Evolutionary conservation across 2,329 filamentous ascomycete genomes (phyloP), one percentile per base, ranked within the genome.

Genomic region (Xylaria multiplex): DNA sequence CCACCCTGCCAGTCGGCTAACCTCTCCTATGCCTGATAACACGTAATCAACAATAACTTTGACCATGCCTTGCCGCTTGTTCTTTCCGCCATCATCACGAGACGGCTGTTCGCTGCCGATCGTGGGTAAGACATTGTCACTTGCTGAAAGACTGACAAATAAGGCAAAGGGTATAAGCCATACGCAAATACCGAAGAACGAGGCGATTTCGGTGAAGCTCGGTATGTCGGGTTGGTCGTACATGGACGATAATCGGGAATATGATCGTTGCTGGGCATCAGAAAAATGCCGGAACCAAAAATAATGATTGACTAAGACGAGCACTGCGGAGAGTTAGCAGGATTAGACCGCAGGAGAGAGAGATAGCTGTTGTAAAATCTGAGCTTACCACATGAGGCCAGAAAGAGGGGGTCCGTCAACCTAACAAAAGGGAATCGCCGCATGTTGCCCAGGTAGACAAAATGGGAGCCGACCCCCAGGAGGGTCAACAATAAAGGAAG

Each of bases 251-350:
- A 82, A 78, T 73, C 86, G 83, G 62, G 85, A 80, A 79, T 90
- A 88, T 2, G 88, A 82, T 60, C 79, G 80, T 54, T 85, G 79
- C 69, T 90, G 86, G 62, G 85, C 83, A 62, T 84, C 80, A 65
- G 91, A 95, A 79, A 99, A 99, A 81, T 98, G 90, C 63, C 88
- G 88, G 84, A 99, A 98, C 95, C 96, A 99, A 57, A 97, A 84
- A 80, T 93, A 97, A 79, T 99, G 96, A 79, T 99, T 97, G 42
- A 91, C 74, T 1, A 97, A 84, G 11, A 99, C 96, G 40, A 98
- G 86, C 2, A 88, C 89, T 93, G 65, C 19, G 22, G n/a, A 24
- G n/a, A 22, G 8, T 77, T 63, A 77, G 72, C 62, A 66, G 67
- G 14, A 11, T 27, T 8, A 43, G 7, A n/a, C 5, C 6, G 0